phyloP scores from a whole-genome alignment of 495 filamentous ascomycete species.

The Hypomontagnella monticulosa region DNA sequence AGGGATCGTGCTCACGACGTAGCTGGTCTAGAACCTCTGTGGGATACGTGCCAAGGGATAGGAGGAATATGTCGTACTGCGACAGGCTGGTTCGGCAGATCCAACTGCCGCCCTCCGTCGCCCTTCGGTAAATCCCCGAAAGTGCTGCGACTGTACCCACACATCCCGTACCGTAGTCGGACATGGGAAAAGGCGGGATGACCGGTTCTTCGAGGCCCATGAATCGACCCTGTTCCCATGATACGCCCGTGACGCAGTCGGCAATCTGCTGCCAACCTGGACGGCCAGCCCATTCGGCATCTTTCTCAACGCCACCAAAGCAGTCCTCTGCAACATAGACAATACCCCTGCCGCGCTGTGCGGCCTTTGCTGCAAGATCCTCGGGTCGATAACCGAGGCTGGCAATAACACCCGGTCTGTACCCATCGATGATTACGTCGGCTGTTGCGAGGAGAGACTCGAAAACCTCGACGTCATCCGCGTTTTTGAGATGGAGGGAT shows the following conservation, averaged over 20 bases:
- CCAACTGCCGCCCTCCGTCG: slow-evolving; percentile 70
- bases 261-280: slow-evolving; percentile 70
- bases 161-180: slow-evolving; percentile 78
- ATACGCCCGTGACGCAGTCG: slow-evolving; percentile 62
- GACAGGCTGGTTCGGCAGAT: slow-evolving; percentile 64
- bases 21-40: slow-evolving; percentile 65
- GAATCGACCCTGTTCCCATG: slow-evolving; percentile 77
- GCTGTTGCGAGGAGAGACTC: slow-evolving; percentile 66
- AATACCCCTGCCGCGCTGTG: slow-evolving; percentile 65
- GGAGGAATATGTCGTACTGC: slow-evolving; percentile 67
- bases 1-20: slow-evolving; percentile 58
- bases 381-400: slow-evolving; percentile 69
- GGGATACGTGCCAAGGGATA: slow-evolving; percentile 69
- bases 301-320: slow-evolving; percentile 61
- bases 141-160: slow-evolving; percentile 73
- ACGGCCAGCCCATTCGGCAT: slow-evolving; percentile 59
- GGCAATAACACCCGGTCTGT: slow-evolving; percentile 72
- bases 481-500: slow-evolving; percentile 65
- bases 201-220: slow-evolving; percentile 76
- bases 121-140: slow-evolving; percentile 68
- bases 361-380: slow-evolving; percentile 61
- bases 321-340: slow-evolving; percentile 80
- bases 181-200: slow-evolving; percentile 84
- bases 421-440: slow-evolving; percentile 72
- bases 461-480: slow-evolving; percentile 63